Evolutionary conservation across 345 rosid genomes (phyloP).

Genomic region (Populus ilicifolia): DNA sequence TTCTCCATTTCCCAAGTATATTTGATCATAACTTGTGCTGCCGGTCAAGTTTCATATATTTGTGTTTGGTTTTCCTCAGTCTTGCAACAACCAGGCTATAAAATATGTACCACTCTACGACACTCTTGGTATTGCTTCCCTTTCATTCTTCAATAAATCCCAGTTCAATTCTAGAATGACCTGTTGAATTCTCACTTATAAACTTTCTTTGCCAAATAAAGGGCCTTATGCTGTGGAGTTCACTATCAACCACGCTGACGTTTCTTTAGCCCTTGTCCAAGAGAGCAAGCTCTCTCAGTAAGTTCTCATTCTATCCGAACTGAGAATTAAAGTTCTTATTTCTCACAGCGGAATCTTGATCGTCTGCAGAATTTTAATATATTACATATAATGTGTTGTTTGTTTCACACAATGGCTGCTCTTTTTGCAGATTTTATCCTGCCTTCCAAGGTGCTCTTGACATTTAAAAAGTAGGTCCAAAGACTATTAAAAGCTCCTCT

Average conservation of each 20-base stretch:
- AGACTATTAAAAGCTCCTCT: not conserved
- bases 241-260: constrained; percentile 88
- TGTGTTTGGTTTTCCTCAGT: constrained; percentile 41
- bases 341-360: not conserved
- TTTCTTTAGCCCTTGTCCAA: constrained; percentile 73
- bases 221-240: constrained; percentile 92
- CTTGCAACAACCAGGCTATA: constrained; percentile 73
- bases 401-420: not conserved
- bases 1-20: not conserved
- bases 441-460: constrained; percentile 58
- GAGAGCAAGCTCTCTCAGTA: constrained; percentile 71
- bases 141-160: not conserved
- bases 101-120: constrained; percentile 83
- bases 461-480: constrained; percentile 59
- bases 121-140: constrained; percentile 36
- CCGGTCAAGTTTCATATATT: not conserved
- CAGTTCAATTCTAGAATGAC: not conserved
- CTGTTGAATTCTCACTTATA: not conserved
- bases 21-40: not conserved
- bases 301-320: constrained; percentile 11
- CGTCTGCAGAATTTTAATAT: not conserved
- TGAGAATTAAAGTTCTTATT: not conserved
- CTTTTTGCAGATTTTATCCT: constrained; percentile 61
- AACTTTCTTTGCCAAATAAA: constrained; percentile 20
- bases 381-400: not conserved